phyloP scores from a whole-genome alignment of 495 filamentous ascomycete genomes.

The Sordaria brevicollis region DNA sequence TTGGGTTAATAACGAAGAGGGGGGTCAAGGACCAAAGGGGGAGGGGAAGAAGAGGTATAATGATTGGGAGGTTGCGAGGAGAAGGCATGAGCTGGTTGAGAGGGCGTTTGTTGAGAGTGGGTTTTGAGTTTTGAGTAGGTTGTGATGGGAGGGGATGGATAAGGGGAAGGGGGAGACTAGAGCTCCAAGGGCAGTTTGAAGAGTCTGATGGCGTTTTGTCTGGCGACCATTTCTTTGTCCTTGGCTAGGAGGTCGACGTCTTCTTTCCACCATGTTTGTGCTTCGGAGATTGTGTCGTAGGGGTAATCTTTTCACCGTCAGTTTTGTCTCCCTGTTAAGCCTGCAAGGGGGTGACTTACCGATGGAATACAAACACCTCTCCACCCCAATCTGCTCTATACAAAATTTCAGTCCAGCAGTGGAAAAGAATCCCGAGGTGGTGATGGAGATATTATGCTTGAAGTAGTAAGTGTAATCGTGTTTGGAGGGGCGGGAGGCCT shows the following conservation, averaged over 20 bases:
- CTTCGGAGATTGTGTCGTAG: conserved; percentile 39
- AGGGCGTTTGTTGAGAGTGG: conserved; percentile 1
- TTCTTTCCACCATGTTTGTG: conserved; percentile 41
- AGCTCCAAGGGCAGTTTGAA: conserved; percentile 36
- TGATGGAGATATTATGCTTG: conserved; percentile 51
- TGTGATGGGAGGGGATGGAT: neutral
- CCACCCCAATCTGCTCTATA: conserved; percentile 26
- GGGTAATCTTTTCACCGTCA: conserved; percentile 19
- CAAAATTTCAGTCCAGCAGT: conserved; percentile 43
- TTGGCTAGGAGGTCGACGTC: conserved; percentile 30
- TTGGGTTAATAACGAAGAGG: conserved; percentile 2
- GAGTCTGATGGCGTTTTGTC: conserved; percentile 44
- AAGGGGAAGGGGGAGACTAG: neutral
- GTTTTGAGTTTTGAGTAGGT: neutral
- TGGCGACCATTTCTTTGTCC: conserved; percentile 39
- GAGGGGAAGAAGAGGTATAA: conserved; percentile 11
- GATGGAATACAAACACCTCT: conserved; percentile 29
- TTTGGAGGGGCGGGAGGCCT: conserved; percentile 43
- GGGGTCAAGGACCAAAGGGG: neutral
- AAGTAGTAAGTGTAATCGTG: conserved; percentile 53
- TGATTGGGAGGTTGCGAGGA: conserved; percentile 32
- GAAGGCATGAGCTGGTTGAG: conserved; percentile 31
- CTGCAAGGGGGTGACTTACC: conserved; percentile 9
- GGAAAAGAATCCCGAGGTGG: conserved; percentile 52
- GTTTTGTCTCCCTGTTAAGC: neutral